phyloP scores from a whole-genome alignment of 768 basidiomycete genomes.

The Kwoniella pini region DNA sequence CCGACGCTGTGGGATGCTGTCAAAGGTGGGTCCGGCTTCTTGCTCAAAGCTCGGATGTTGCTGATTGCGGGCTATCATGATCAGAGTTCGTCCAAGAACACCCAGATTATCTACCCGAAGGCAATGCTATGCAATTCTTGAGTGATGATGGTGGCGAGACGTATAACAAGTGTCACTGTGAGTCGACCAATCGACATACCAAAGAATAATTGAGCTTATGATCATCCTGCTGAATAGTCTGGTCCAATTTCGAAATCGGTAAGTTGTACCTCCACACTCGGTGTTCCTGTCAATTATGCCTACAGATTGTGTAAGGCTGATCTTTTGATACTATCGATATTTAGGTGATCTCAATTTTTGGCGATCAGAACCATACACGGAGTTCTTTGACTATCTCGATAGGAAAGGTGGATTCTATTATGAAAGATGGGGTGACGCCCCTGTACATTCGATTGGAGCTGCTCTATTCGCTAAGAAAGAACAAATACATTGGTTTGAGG shows the following conservation, averaged over 20 bases:
- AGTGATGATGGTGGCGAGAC: constrained; percentile 71
- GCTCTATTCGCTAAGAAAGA: constrained; percentile 84
- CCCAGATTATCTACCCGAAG: constrained; percentile 63
- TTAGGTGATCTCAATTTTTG: constrained; percentile 70
- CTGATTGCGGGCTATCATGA: neutral
- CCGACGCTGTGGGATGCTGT: constrained; percentile 75
- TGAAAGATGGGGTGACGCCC: constrained; percentile 81
- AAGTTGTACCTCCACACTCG: neutral
- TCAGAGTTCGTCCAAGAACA: constrained; percentile 69
- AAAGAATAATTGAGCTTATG: neutral
- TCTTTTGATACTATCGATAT: neutral
- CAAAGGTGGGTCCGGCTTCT: constrained; percentile 60
- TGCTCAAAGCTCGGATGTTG: neutral
- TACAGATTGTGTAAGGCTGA: too few species aligned
- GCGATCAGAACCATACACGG: constrained; percentile 75
- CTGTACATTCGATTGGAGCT: constrained; percentile 85
- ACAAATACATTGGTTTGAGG: constrained; percentile 91
- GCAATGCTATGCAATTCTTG: constrained; percentile 73
- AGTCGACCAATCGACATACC: constrained; percentile 30
- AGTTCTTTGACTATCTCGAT: constrained; percentile 82
- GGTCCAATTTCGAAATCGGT: constrained; percentile 92
- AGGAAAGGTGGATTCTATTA: constrained; percentile 83
- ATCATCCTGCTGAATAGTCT: constrained; percentile 60
- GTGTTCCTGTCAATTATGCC: too few species aligned
- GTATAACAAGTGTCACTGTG: constrained; percentile 77